Evolutionary conservation across 805 yeast genomes (phyloP), one percentile per base, ranked within the genome.

Genomic region (Wickerhamomyces tratensis): DNA sequence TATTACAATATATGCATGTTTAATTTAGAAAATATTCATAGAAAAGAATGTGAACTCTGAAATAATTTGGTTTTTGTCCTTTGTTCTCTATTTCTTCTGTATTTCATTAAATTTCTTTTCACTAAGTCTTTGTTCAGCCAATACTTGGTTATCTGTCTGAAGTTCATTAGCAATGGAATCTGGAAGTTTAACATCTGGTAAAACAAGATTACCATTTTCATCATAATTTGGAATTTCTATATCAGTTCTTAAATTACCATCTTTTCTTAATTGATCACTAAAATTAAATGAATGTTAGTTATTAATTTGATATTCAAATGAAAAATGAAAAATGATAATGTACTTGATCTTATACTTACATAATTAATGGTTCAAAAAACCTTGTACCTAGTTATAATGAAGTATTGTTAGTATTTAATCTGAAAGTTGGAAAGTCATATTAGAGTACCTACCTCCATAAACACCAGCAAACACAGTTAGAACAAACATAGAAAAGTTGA

Each of bases 351-450:
- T 15, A 25, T 39, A 72, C 81, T 53, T 66, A 74, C 79, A 83
- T 71, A 4, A 84, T 72, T 14, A 84, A 58, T 2, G 94, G 94
- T 50, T 80, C 80, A 67, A 86, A 84, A 61, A 84, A 84, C 54
- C 72, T 76, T 43, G 76, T 61, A 4, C 85, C 86, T 61, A 27
- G 20, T 20, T 20, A 7, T 11, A 8, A 12, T 10, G 41, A 31
- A 38, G 39, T 45, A 41, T 25, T 11, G 25, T 37, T 33, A 20
- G 33, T 39, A 31, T 27, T 14, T 26, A 15, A 27, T 15, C 11
- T 36, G 25, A 26, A 25, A 13, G 2, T 11, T 14, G 10, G 7
- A 11, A 14, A n/a, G n/a, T 5, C 34, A 29, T 27, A 39, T 38
- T 8, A 36, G 2, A 25, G 14, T 27, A 27, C 30, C 5, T 27